These are phyloP conservation scores for Pistacia atlantica DNA, from an alignment of 345 rosid genomes.

Conservation along the genomic window DNA sequence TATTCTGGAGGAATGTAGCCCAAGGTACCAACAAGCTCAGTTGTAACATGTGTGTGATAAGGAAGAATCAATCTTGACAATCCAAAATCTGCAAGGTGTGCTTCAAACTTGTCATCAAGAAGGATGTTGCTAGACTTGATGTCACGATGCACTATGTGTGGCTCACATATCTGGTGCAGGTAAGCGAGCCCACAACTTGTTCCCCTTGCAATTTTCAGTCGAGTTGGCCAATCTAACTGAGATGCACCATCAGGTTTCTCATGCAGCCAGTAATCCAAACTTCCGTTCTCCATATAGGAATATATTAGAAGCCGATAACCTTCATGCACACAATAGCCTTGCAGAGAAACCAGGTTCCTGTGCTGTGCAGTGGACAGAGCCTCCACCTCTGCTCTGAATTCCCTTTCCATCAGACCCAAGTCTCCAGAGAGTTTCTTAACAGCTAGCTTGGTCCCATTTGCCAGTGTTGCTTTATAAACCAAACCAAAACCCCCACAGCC, in stretches of 20 bases:
- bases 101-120: slow-evolving; percentile 55
- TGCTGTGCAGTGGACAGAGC: slow-evolving; percentile 63
- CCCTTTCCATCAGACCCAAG: slow-evolving; percentile 58
- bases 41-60: slow-evolving; percentile 63
- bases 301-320: slow-evolving; percentile 54
- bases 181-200: slow-evolving; percentile 57
- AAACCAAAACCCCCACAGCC: slow-evolving; percentile 70
- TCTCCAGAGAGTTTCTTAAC: slow-evolving; percentile 70
- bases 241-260: slow-evolving; percentile 59
- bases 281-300: slow-evolving; percentile 61
- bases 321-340: slow-evolving; percentile 60
- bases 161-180: slow-evolving; percentile 66
- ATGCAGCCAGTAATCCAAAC: slow-evolving; percentile 62
- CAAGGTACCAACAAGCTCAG: slow-evolving; percentile 63
- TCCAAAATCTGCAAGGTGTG: slow-evolving; percentile 64
- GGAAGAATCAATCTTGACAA: slow-evolving; percentile 60
- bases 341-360: slow-evolving; percentile 59
- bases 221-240: slow-evolving; percentile 56
- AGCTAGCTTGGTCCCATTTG: slow-evolving; percentile 50
- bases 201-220: slow-evolving; percentile 53
- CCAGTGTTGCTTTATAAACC: slow-evolving; percentile 59
- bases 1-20: slow-evolving; percentile 71
- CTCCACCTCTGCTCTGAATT: slow-evolving; percentile 69
- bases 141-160: slow-evolving; percentile 68
- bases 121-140: slow-evolving; percentile 69